Conservation (phyloP, 805 yeast genomes). For the Ogataea siamensis region DNA sequence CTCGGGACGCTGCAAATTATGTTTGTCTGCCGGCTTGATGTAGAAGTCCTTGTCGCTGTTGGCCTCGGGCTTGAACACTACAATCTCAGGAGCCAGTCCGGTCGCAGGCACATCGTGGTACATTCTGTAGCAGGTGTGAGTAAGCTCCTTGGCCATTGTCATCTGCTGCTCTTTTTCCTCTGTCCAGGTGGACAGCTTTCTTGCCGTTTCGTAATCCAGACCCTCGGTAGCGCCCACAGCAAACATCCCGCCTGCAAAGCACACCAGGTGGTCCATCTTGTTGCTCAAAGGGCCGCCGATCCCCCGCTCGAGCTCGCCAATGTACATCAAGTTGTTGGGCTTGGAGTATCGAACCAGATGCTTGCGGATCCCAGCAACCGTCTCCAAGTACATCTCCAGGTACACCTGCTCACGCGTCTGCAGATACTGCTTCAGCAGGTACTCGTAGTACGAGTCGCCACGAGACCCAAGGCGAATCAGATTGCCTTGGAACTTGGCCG, state of each 20-base stretch:
- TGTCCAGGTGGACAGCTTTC: constrained; percentile 56
- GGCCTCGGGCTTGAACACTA: constrained; percentile 65
- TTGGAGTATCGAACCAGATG: constrained; percentile 58
- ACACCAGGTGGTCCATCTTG: constrained; percentile 91
- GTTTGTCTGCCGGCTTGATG: constrained; percentile 71
- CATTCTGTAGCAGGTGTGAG: constrained; percentile 81
- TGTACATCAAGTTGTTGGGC: constrained; percentile 62
- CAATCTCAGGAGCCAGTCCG: constrained; percentile 88
- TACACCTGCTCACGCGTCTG: constrained; percentile 73
- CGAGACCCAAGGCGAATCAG: constrained; percentile 82
- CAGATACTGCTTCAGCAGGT: constrained; percentile 78
- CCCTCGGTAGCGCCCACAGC: constrained; percentile 91
- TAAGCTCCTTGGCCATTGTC: constrained; percentile 67
- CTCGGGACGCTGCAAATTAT: constrained; percentile 90
- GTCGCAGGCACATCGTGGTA: constrained; percentile 66
- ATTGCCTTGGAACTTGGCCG: constrained; percentile 64
- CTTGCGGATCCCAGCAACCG: constrained; percentile 73
- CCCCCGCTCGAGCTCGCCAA: constrained; percentile 79
- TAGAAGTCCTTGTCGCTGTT: constrained; percentile 51
- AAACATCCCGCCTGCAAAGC: constrained; percentile 85
- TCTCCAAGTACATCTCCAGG: constrained; percentile 70
- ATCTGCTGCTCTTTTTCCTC: constrained; percentile 59
- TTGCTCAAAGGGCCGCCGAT: constrained; percentile 55
- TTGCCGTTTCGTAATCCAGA: constrained; percentile 51
- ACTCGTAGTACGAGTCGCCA: constrained; percentile 93